Percentiles rank a stretch among this genome's conserved stretches.
phyloP scores from a whole-genome alignment of 306 rosid species.

The Trifolium repens region DNA sequence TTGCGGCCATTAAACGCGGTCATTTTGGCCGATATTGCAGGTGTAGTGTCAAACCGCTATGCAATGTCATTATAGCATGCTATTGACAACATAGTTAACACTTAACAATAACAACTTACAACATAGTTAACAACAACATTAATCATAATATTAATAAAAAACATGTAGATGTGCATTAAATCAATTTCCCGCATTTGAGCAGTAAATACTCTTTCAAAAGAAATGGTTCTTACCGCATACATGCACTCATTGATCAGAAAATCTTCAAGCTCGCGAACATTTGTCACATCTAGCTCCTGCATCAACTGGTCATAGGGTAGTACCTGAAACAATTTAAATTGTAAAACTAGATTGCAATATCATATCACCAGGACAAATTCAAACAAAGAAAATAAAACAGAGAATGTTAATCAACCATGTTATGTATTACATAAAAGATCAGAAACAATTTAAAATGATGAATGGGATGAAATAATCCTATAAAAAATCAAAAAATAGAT shows the following conservation, averaged over 20 bases:
- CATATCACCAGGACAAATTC: not conserved
- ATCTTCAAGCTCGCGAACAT: conserved; percentile 90
- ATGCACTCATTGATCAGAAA: conserved; percentile 97
- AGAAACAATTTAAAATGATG: conserved; percentile 11
- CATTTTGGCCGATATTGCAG: not conserved
- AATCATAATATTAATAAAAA: not conserved
- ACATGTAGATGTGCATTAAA: conserved; percentile 11
- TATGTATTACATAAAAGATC: conserved; percentile 11
- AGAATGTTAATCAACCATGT: conserved; percentile 6
- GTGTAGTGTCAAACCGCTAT: not conserved
- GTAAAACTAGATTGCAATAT: conserved; percentile 13
- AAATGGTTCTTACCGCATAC: conserved; percentile 79
- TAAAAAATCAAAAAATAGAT: conserved; percentile 17
- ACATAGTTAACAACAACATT: not conserved
- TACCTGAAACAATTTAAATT: conserved; percentile 50
- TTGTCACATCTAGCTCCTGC: conserved; percentile 88
- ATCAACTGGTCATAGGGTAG: conserved; percentile 86
- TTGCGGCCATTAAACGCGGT: not conserved
- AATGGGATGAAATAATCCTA: conserved; percentile 21
- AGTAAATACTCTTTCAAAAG: conserved; percentile 31
- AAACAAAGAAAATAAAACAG: conserved; percentile 21
- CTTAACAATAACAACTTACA: not conserved
- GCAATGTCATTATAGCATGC: not conserved
- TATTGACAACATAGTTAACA: not conserved
- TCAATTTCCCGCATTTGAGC: conserved; percentile 14